Percentiles rank a stretch among this genome's conserved stretches.
Evolutionary conservation across 148 eudicot genomes (phyloP).

Genomic region (Limonium bicolor): DNA sequence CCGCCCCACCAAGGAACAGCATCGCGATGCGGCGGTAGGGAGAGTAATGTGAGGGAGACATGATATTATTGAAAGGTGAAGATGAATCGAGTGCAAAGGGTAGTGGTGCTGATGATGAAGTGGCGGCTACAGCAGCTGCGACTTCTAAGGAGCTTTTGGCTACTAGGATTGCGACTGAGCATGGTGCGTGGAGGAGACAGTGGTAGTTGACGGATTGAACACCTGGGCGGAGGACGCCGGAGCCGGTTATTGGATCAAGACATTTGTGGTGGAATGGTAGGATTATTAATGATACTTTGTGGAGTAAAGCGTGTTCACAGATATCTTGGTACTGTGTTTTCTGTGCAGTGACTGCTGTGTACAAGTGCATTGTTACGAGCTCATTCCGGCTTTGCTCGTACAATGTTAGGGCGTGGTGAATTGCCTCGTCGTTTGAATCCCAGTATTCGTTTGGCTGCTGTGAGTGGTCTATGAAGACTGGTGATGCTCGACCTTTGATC

Average conservation of each 20-base stretch:
- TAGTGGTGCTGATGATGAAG: not conserved
- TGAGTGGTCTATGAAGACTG: conserved; percentile 60
- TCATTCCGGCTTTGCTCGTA: conserved; percentile 30
- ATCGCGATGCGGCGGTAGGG: conserved; percentile 17
- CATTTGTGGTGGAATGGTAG: conserved; percentile 36
- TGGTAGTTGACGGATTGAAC: conserved; percentile 23
- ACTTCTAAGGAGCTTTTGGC: conserved; percentile 16
- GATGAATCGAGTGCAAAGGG: not conserved
- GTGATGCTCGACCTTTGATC: conserved; percentile 54
- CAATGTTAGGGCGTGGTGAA: conserved; percentile 37
- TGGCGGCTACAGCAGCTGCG: too few species aligned
- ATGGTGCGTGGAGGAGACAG: conserved; percentile 58
- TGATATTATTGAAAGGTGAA: conserved; percentile 5
- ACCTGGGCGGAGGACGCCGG: conserved; percentile 8
- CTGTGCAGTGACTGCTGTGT: conserved; percentile 41
- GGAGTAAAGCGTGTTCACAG: conserved; percentile 49
- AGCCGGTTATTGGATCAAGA: not conserved
- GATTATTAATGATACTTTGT: conserved; percentile 44
- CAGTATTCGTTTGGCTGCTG: conserved; percentile 23
- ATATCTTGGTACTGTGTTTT: conserved; percentile 84
- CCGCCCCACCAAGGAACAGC: conserved; percentile 75
- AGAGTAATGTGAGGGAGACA: not conserved
- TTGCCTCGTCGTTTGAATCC: conserved; percentile 19
- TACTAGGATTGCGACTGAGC: conserved; percentile 66
- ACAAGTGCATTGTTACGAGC: conserved; percentile 19